These are phyloP conservation scores for Liquidambar formosana DNA, from an alignment of 164 flowering plant species.

Conservation along the genomic window DNA sequence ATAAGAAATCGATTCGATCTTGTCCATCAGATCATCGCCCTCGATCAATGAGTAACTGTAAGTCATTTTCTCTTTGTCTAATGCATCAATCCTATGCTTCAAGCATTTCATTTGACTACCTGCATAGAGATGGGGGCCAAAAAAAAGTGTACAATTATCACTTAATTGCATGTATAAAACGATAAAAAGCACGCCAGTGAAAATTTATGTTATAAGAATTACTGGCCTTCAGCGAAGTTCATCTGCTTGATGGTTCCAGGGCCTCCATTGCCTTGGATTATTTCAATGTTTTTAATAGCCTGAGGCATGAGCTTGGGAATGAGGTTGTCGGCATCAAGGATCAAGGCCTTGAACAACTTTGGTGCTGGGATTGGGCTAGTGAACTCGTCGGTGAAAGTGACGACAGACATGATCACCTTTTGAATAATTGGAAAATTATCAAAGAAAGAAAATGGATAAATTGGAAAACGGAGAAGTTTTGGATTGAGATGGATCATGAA, in stretches of 20 bases:
- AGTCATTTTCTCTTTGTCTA: slow-evolving; percentile 16
- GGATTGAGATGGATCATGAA: too few species aligned
- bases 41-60: slow-evolving; percentile 28
- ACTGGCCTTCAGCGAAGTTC: too few species aligned
- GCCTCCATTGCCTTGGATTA: too few species aligned
- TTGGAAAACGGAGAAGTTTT: too few species aligned
- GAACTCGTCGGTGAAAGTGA: too few species aligned
- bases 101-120: slow-evolving; percentile 10
- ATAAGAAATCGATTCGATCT: slow-evolving; percentile 7
- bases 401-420: too few species aligned
- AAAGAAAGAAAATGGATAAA: too few species aligned
- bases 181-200: too few species aligned
- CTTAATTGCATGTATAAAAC: background rate
- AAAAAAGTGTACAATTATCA: background rate
- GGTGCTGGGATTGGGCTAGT: too few species aligned
- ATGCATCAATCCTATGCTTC: slow-evolving; percentile 25
- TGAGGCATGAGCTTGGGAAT: slow-evolving; percentile 4
- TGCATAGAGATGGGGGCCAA: background rate
- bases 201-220: background rate
- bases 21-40: slow-evolving; percentile 18
- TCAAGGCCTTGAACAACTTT: slow-evolving; percentile 21
- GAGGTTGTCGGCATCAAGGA: slow-evolving; percentile 11
- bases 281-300: too few species aligned
- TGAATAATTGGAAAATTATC: too few species aligned
- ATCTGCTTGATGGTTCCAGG: too few species aligned